Base-by-base conservation (phyloP, 129 eudicot genomes). In the carrot (Daucus carota) region DNA sequence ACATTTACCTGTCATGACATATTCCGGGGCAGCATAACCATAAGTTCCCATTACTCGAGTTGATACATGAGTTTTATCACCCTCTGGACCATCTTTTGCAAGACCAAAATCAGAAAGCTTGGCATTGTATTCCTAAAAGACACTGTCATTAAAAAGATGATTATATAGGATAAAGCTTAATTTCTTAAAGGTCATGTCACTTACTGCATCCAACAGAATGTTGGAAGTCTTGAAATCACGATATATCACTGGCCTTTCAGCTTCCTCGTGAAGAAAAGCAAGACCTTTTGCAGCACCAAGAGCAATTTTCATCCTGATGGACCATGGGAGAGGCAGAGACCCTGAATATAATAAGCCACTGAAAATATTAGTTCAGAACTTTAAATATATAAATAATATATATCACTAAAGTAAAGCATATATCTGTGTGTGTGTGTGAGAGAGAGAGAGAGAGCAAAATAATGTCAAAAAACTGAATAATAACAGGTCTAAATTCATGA, bases 41-140 rank as follows among this genome's bases (percentile, higher is more conserved):
- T 93, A 93, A 15, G 98, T 93, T 76, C 98, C 98, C 98, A 93
- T 93, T 60, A 93, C 98, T 20, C 98, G 92, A 33, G 98, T 93
- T 3, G 98, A 93, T 60, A 93, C 96, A 72, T 93, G 98, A 79
- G 98, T 90, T 74, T 93, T 90, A 79, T 90, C 98, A 17, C 93
- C 98, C 74, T 90, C 98, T 3, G 98, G 98, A 76, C 96, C 97
- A 85, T 90, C 98, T 84, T 93, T 93, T 70, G 98, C 98, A 80
- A 93, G 98, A 29, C 98, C 97, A 66, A 93, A 93, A 86, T 93
- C 98, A 62, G 98, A 93, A 48, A 93, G 95, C 78, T 93, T 93
- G 28, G 98, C 96, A 77, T 90, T 93, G 85, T 93, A 93, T 26
- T 93, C 98, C 98, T 93, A 84, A 32, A 80, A 42, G 62, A 75